Base-by-base conservation (phyloP, 2,329 filamentous ascomycete species). In the Arthrinium phaeospermum region DNA sequence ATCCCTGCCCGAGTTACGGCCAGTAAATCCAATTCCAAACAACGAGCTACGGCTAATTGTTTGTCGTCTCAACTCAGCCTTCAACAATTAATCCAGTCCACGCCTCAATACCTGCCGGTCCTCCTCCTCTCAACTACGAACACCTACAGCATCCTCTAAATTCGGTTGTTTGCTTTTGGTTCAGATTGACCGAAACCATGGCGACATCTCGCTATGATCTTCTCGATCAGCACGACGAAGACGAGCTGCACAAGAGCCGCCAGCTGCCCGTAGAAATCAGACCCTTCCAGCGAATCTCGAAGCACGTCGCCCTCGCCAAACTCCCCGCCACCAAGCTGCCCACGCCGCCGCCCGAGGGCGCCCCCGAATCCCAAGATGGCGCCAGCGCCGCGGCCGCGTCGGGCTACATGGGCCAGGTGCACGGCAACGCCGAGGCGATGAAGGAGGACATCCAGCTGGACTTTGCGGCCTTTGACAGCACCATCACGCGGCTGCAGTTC, bases 191-290 rank as follows among this genome's bases (percentile, higher is more conserved):
- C 41, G 34, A 22, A 68, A 70, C 7, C 49, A 81, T 81, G 80
- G 77, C 79, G 30, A 71, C 78, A 61, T 70, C 72, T 70, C 75
- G 77, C 69, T 81, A 78, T 53, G 80, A 79, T 19, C 85, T 95
- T 68, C 86, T 97, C 68, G 92, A 94, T 71, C 92, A 93, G 76
- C 87, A 89, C 75, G 92, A 94, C 75, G 93, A 95, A 84, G 92
- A 94, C 81, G 92, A 94, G 75, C 91, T 98, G 49, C 96, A 98
- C 85, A 96, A 95, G 79, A 89, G 89, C 44, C 94, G 96, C 57
- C 92, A 98, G 4, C 89, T 98, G 49, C 93, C 94, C 75, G 92
- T 98, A 74, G 96, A 98, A 85, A 94, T 97, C 80, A 95, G 95
- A 72, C 94, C 95, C 0, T 98, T 97, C 85, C 94, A 94, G 81